Evolutionary conservation across 2,329 filamentous ascomycete species (phyloP).

Genomic region (Apiospora marii): DNA sequence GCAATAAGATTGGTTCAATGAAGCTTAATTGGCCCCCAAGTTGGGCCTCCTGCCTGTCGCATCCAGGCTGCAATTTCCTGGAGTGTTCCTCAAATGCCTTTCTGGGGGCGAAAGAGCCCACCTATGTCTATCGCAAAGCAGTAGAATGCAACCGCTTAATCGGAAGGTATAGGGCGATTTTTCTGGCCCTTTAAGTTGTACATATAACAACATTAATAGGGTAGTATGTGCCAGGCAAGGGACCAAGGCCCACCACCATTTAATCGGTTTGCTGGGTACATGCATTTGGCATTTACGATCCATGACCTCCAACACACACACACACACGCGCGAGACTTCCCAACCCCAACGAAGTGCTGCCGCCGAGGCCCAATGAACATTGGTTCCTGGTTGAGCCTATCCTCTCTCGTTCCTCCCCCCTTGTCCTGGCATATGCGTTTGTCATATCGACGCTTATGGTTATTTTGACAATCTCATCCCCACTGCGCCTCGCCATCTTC

Average conservation of each 20-base stretch:
- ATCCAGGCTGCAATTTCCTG: not conserved
- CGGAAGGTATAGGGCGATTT: not conserved
- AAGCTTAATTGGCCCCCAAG: not conserved
- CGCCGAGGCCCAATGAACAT: not conserved
- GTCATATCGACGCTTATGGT: conserved; percentile 2
- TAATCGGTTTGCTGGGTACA: not conserved
- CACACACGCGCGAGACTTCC: not conserved
- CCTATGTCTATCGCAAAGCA: not conserved
- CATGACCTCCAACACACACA: not conserved
- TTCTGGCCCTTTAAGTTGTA: not conserved
- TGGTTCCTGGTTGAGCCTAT: not conserved
- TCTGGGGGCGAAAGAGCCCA: not conserved
- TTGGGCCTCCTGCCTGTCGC: not conserved
- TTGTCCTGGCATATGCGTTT: not conserved
- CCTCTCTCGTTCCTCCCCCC: not conserved
- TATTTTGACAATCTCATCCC: not conserved
- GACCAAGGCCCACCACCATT: not conserved
- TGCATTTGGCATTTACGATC: not conserved
- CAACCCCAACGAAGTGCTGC: not conserved
- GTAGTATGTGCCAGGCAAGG: not conserved
- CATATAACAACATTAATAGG: not conserved
- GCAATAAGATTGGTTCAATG: not conserved
- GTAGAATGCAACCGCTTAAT: not conserved
- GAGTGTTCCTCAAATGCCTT: not conserved
- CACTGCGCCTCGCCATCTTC: not conserved